phyloP scores from a whole-genome alignment of 2,329 filamentous ascomycete genomes.

The Pseudogymnoascus sp. region DNA sequence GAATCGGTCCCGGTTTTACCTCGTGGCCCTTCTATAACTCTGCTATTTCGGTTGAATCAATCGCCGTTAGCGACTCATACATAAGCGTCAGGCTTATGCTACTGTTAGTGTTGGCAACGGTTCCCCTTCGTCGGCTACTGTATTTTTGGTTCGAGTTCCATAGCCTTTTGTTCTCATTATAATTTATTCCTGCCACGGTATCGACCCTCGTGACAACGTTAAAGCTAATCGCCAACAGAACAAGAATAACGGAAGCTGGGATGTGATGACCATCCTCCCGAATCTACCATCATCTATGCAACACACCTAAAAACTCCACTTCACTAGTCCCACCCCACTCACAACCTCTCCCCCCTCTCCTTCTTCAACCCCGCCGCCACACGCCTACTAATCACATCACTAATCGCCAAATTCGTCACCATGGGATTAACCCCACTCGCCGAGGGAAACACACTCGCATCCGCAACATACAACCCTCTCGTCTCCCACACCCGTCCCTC shows the following conservation, averaged over 20 bases:
- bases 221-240: background rate
- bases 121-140: background rate
- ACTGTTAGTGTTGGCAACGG: background rate
- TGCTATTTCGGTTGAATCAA: no score
- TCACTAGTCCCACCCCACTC: background rate
- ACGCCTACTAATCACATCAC: slow-evolving; percentile 56
- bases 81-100: background rate
- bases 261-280: background rate
- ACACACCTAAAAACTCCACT: background rate
- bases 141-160: background rate
- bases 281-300: background rate
- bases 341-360: background rate
- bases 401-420: slow-evolving; percentile 67
- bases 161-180: background rate
- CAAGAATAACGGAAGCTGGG: background rate
- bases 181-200: background rate
- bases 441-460: slow-evolving; percentile 68
- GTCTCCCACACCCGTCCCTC: slow-evolving; percentile 58
- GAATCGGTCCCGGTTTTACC: no score
- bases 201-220: background rate
- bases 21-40: no score
- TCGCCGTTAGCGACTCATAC: background rate
- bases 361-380: slow-evolving; percentile 40
- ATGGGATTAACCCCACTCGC: slow-evolving; percentile 77
- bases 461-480: slow-evolving; percentile 60